These are phyloP conservation scores for Kwoniella europaea DNA, from an alignment of 768 basidiomycete genomes.

Conservation along the genomic window DNA sequence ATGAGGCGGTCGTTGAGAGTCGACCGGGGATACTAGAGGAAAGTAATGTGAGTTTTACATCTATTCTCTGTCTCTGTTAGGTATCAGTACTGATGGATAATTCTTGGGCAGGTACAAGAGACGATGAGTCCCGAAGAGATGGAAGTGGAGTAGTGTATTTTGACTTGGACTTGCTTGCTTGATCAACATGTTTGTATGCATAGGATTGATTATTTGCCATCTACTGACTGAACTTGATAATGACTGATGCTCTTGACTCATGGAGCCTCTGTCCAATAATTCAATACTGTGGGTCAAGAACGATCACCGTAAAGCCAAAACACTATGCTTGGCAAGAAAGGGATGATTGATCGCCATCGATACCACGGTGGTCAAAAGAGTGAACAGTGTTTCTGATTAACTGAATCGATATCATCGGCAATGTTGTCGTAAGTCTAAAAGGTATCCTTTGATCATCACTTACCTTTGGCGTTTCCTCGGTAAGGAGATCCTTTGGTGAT, in stretches of 20 bases:
- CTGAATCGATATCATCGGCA: neutral
- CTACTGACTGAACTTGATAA: neutral
- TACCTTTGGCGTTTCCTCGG: neutral
- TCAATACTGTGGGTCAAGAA: too few species aligned
- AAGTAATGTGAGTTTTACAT: constrained; percentile 20
- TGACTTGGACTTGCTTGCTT: neutral
- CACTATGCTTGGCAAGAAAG: neutral
- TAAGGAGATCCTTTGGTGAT: neutral
- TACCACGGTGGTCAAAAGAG: neutral
- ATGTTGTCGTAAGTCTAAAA: neutral
- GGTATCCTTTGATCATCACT: neutral
- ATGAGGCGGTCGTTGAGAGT: constrained; percentile 27
- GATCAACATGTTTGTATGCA: constrained; percentile 5
- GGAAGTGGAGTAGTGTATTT: constrained; percentile 30
- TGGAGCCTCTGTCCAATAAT: too few species aligned
- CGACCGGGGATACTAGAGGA: constrained; percentile 31
- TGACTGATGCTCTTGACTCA: too few species aligned
- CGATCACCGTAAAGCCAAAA: neutral
- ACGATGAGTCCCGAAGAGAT: constrained; percentile 36
- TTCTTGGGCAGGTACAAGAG: constrained; percentile 31
- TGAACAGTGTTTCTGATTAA: neutral
- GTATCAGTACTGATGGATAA: neutral
- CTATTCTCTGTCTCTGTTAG: neutral
- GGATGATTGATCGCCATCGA: neutral
- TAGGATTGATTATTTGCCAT: neutral